A percentile compares a stretch with the other conserved stretches of the same genome.
These are phyloP conservation scores for Podila epicladia DNA, from an alignment of 192 early-diverging fungal species.

Conservation along the genomic window DNA sequence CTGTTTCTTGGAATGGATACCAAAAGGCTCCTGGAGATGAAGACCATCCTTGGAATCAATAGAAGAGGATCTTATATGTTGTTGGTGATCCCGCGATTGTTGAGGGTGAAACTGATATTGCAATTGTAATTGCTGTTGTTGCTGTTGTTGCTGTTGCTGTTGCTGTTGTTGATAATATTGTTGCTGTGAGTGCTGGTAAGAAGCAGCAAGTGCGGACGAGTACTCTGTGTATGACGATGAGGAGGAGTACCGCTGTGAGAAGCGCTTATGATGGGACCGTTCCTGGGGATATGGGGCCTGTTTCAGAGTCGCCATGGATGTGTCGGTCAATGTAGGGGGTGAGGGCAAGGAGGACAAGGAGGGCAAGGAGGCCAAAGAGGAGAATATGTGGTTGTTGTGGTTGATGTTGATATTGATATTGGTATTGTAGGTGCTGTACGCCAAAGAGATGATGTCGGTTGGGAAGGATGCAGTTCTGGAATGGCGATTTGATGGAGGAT, in stretches of 20 bases:
- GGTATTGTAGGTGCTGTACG: too few species aligned
- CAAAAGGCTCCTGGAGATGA: background rate
- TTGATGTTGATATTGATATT: background rate
- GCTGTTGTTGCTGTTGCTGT: background rate
- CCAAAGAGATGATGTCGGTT: background rate
- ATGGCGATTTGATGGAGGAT: constrained; percentile 12
- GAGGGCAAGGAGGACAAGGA: background rate
- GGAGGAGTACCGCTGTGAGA: constrained; percentile 29
- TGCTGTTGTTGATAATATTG: constrained; percentile 3
- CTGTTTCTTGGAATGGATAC: too few species aligned
- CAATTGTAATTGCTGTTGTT: constrained; percentile 3
- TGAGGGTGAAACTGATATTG: background rate
- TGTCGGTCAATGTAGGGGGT: background rate
- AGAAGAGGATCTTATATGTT: background rate
- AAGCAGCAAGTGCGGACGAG: constrained; percentile 38
- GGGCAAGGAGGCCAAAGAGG: background rate
- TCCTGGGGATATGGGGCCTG: constrained; percentile 19
- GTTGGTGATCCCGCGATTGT: constrained; percentile 1
- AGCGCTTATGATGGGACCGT: constrained; percentile 18
- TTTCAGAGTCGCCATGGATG: background rate
- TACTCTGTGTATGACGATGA: constrained; percentile 35
- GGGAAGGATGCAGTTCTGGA: constrained; percentile 12
- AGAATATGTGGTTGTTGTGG: background rate
- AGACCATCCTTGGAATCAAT: background rate
- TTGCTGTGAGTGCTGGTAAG: constrained; percentile 21